Base-by-base conservation (phyloP, 2,329 filamentous ascomycete genomes). In the Aspergillus nomiae region DNA sequence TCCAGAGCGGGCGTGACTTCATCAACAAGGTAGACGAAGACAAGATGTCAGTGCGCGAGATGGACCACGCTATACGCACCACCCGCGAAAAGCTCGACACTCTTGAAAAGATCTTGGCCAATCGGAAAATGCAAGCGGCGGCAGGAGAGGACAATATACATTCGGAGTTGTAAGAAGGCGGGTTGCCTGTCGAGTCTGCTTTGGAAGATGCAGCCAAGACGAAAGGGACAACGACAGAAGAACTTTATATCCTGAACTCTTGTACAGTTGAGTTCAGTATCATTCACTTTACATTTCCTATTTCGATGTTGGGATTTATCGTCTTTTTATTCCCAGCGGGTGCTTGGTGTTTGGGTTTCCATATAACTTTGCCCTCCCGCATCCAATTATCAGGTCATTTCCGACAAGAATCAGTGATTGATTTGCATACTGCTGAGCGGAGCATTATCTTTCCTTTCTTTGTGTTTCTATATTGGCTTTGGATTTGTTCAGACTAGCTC, bases 51-150 rank as follows among this genome's bases (percentile, higher is more conserved):
- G 87, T 91, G 69, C 83, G 87, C 38, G 89, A 95, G 74, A 85
- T 96, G 63, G 86, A 89, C 66, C 87, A 96, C 80, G 91, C 92
- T 24, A 94, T 97, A 64, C 83, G 86, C 59, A 87, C 96, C 34
- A 97, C 94, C 3, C 92, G 97, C 75, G 90, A 97, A 81, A 90
- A 92, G 72, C 80, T 99, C 36, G 85, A 86, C 60, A 86, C 90
- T 48, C 79, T 99, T 65, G 94, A 94, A 77, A 85, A 86, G 48
- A 90, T 92, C 34, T 84, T 94, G 58, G 85, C 86, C 65, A 85
- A 83, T 73, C 87, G 84, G 74, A 85, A 82, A 70, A 65, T 62
- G 1, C 66, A 73, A 28, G 45, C 66, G n/a, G 54, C 66, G 12
- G 14, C 34, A 7, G 61, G 63, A 6, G 59, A 69, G 3, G 67